Percentiles rank a stretch among this genome's conserved stretches.
These are phyloP conservation scores for Parasitella parasitica DNA, from an alignment of 371 early-diverging fungal genomes.

Conservation along the genomic window DNA sequence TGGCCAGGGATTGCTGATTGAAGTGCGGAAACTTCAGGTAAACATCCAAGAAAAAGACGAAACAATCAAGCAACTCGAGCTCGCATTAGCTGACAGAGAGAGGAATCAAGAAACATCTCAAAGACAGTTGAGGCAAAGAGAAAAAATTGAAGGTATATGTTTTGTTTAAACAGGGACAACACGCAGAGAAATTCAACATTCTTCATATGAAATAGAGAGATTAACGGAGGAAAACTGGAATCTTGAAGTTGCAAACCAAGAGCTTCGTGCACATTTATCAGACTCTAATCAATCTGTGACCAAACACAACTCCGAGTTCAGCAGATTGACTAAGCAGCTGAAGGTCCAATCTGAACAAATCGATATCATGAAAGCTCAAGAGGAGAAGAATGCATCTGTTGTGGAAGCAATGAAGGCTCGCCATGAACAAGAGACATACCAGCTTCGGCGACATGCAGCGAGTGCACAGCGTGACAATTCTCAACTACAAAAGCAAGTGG, in stretches of 20 bases:
- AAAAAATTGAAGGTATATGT: conserved; percentile 67
- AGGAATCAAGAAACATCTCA: conserved; percentile 47
- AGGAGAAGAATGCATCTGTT: conserved; percentile 55
- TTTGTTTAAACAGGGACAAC: too few relatives aligned
- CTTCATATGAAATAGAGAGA: too few relatives aligned
- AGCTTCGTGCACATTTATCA: conserved; percentile 48
- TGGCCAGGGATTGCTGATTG: conserved; percentile 51
- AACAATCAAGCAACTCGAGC: conserved; percentile 59
- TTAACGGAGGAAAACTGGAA: conserved; percentile 65
- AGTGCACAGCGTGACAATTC: conserved; percentile 65
- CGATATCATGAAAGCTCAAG: conserved; percentile 65
- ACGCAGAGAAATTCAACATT: too few relatives aligned
- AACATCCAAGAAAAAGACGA: conserved; percentile 62
- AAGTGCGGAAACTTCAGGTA: conserved; percentile 51
- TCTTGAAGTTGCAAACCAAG: conserved; percentile 60
- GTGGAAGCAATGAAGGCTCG: conserved; percentile 57
- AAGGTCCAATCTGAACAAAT: conserved; percentile 57
- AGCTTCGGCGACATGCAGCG: conserved; percentile 56
- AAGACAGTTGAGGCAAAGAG: conserved; percentile 26
- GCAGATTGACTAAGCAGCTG: conserved; percentile 53
- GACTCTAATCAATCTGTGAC: conserved; percentile 54
- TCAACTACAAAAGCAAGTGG: conserved; percentile 54
- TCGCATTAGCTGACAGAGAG: conserved; percentile 58
- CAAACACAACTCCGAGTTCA: conserved; percentile 53
- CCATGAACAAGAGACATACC: conserved; percentile 66